These are phyloP conservation scores for Talinum fruticosum DNA, from an alignment of 148 eudicot species.

Conservation along the genomic window DNA sequence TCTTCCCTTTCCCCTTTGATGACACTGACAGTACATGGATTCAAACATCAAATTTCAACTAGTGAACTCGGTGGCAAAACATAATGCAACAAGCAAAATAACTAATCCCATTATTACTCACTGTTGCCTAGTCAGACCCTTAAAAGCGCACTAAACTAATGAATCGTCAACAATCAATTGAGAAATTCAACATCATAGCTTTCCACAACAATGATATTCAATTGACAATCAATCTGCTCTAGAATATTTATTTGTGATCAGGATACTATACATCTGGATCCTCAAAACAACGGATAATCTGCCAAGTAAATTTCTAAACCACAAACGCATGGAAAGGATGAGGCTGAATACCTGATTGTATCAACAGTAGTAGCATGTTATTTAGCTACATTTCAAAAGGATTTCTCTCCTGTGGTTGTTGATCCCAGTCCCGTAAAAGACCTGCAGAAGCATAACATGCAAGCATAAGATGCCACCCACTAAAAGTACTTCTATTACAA, in stretches of 20 bases:
- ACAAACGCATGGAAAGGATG: not conserved
- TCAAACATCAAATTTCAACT: not conserved
- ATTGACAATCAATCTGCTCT: not conserved
- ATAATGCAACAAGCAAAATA: not conserved
- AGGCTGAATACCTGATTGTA: constrained; percentile 22
- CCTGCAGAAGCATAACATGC: constrained; percentile 39
- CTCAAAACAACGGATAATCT: not conserved
- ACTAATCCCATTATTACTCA: not conserved
- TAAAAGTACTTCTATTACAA: not conserved
- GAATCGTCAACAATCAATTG: not conserved
- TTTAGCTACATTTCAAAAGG: constrained; percentile 45
- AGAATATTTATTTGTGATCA: not conserved
- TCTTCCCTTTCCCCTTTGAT: too few species aligned
- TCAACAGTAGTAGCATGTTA: constrained; percentile 12
- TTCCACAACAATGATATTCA: not conserved
- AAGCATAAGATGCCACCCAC: constrained; percentile 23
- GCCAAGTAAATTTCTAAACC: not conserved
- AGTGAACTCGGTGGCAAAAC: not conserved
- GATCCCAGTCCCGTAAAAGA: constrained; percentile 73
- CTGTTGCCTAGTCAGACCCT: not conserved
- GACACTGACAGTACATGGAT: not conserved
- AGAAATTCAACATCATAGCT: not conserved
- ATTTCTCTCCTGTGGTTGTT: constrained; percentile 78
- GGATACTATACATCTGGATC: not conserved
- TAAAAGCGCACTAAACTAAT: not conserved